These are phyloP conservation scores for Neofusicoccum sp. DNA, from an alignment of 2,329 filamentous ascomycete species.

Conservation along the genomic window DNA sequence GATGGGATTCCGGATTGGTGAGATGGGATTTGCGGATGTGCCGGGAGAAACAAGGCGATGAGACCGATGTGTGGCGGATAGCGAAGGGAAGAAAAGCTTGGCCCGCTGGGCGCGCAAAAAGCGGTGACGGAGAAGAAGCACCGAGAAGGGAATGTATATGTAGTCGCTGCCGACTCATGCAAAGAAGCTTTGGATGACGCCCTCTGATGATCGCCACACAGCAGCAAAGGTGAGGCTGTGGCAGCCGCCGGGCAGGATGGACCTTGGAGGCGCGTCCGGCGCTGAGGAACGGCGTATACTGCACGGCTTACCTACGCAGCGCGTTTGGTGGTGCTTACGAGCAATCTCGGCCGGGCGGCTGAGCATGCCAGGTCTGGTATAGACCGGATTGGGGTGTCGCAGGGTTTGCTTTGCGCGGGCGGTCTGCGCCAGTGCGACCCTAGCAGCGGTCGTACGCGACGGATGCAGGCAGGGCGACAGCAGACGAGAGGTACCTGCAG, in stretches of 20 bases:
- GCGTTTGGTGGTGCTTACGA: neutral
- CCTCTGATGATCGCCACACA: neutral
- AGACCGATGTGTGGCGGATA: conserved; percentile 6
- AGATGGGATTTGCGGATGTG: conserved; percentile 19
- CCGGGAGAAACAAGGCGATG: conserved; percentile 11
- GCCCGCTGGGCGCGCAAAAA: neutral
- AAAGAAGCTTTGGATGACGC: conserved; percentile 7
- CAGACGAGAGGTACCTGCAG: neutral
- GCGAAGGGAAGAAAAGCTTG: conserved; percentile 2
- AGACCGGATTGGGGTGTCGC: neutral
- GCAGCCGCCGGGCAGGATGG: neutral
- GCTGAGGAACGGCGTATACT: neutral
- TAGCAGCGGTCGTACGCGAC: neutral
- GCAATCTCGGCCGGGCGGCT: conserved; percentile 7
- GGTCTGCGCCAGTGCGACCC: conserved; percentile 1
- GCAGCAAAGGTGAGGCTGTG: conserved; percentile 5
- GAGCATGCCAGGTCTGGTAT: neutral
- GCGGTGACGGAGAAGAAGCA: conserved; percentile 8
- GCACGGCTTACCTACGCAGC: neutral
- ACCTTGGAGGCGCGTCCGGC: conserved; percentile 1
- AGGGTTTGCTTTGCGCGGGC: neutral
- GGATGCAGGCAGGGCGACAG: neutral
- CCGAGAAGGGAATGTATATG: neutral
- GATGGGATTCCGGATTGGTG: conserved; percentile 6
- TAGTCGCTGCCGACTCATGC: conserved; percentile 10